Evolutionary conservation across 352 stramenopile genomes (phyloP).

Genomic region (Phytophthora citricola): DNA sequence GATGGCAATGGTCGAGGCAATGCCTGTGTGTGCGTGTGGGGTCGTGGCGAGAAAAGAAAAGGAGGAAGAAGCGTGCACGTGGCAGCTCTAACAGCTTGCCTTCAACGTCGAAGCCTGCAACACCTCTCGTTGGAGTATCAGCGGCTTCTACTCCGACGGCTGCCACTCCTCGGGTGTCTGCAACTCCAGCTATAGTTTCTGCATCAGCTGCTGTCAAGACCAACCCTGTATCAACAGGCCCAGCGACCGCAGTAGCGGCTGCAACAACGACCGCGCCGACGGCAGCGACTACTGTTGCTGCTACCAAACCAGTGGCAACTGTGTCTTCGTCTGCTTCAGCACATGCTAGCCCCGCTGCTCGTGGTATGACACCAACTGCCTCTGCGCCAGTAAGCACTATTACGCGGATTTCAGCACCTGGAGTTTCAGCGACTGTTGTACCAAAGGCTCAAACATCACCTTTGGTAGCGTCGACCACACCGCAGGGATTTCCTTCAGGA

Average conservation of each 20-base stretch:
- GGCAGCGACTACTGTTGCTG: background rate
- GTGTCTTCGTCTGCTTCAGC: conserved; percentile 1
- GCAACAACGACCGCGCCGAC: too few species aligned
- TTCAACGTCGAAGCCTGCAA: conserved; percentile 3
- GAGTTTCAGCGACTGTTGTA: conserved; percentile 6
- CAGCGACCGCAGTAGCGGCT: background rate
- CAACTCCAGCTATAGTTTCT: background rate
- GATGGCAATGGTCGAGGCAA: conserved; percentile 71
- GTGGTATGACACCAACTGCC: background rate
- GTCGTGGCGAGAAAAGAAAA: conserved; percentile 39
- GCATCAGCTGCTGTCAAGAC: conserved; percentile 1
- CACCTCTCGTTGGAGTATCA: conserved; percentile 8
- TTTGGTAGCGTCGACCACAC: background rate
- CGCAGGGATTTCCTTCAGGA: background rate
- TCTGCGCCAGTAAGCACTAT: conserved; percentile 4
- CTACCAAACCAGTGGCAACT: background rate
- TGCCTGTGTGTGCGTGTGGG: conserved; percentile 67
- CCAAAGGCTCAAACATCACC: background rate
- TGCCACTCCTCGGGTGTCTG: background rate
- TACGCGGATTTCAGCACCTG: conserved; percentile 6
- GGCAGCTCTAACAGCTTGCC: background rate
- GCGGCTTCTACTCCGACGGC: conserved; percentile 6
- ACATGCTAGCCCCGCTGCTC: background rate
- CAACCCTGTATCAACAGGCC: background rate
- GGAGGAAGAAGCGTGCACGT: conserved; percentile 10